Percentiles rank a stretch among this genome's conserved stretches.
These are phyloP conservation scores for Somion occarium DNA, from an alignment of 1,284 basidiomycete species.

Conservation along the genomic window DNA sequence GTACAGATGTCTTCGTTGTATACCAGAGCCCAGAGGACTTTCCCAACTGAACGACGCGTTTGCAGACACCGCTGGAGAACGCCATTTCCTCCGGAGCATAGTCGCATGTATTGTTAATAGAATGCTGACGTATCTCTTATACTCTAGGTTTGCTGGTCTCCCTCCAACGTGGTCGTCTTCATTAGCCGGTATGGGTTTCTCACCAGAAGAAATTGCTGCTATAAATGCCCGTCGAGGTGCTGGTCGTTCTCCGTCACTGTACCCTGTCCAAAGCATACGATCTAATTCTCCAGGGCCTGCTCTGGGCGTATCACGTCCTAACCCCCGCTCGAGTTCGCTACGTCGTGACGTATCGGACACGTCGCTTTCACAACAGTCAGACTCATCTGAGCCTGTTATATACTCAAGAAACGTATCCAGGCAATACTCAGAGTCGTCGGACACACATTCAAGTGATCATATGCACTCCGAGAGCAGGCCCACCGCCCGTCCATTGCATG, in stretches of 20 bases:
- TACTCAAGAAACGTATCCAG: neutral
- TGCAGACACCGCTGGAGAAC: too few species aligned
- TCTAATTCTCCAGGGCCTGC: conserved; percentile 16
- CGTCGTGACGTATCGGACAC: conserved; percentile 19
- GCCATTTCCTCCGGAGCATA: too few species aligned
- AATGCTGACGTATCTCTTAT: conserved; percentile 3
- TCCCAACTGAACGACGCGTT: too few species aligned
- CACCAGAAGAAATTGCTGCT: conserved; percentile 60
- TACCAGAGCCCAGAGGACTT: too few species aligned
- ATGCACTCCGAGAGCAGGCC: neutral
- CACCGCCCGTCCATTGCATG: neutral
- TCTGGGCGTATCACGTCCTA: conserved; percentile 11
- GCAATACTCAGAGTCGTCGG: neutral
- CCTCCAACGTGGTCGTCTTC: conserved; percentile 69
- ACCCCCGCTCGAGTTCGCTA: conserved; percentile 16
- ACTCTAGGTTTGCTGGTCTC: conserved; percentile 54
- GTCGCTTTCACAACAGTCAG: conserved; percentile 8
- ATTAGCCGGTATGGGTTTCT: conserved; percentile 54
- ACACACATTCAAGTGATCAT: neutral
- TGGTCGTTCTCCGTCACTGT: conserved; percentile 29
- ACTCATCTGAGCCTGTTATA: neutral
- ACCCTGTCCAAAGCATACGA: conserved; percentile 18
- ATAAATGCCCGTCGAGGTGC: conserved; percentile 50
- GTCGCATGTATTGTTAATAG: conserved; percentile 7
- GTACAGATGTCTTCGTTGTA: too few species aligned